phyloP scores from a whole-genome alignment of 768 basidiomycete genomes.

The Lentinula raphanica region DNA sequence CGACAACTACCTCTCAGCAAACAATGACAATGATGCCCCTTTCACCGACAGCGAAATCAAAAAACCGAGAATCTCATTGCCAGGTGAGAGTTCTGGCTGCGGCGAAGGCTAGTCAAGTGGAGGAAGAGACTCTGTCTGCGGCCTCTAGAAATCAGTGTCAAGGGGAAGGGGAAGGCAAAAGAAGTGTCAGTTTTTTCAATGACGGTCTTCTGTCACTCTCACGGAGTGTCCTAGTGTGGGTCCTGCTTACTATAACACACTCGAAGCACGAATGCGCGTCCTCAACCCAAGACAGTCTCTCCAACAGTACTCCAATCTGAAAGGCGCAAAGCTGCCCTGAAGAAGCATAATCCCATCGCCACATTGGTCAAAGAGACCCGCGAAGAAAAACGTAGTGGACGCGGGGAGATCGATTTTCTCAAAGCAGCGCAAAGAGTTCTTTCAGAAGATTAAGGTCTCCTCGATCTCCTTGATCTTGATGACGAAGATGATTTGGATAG shows the following conservation, averaged over 20 bases:
- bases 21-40: slow-evolving; percentile 3
- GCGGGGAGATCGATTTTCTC: slow-evolving; percentile 33
- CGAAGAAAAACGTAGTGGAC: slow-evolving; percentile 31
- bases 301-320: background rate
- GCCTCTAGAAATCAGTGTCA: slow-evolving; percentile 5
- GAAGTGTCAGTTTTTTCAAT: slow-evolving; percentile 1
- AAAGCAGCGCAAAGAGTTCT: slow-evolving; percentile 40
- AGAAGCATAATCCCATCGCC: slow-evolving; percentile 47
- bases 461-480: slow-evolving; percentile 25
- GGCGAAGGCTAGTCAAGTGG: slow-evolving; percentile 33
- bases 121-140: slow-evolving; percentile 29
- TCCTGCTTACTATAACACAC: background rate
- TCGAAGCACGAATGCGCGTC: background rate
- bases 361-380: slow-evolving; percentile 52
- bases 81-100: slow-evolving; percentile 50
- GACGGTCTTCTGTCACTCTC: background rate
- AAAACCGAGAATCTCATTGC: slow-evolving; percentile 60
- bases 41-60: slow-evolving; percentile 21
- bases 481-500: slow-evolving; percentile 32
- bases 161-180: slow-evolving; percentile 12
- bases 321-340: slow-evolving; percentile 8
- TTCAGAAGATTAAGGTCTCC: slow-evolving; percentile 23
- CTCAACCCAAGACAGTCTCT: background rate
- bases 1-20: background rate
- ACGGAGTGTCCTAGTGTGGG: background rate